A percentile compares a stretch with the other conserved stretches of the same genome.
phyloP scores from a whole-genome alignment of 768 basidiomycete genomes.

The Naganishia friedmannii region DNA sequence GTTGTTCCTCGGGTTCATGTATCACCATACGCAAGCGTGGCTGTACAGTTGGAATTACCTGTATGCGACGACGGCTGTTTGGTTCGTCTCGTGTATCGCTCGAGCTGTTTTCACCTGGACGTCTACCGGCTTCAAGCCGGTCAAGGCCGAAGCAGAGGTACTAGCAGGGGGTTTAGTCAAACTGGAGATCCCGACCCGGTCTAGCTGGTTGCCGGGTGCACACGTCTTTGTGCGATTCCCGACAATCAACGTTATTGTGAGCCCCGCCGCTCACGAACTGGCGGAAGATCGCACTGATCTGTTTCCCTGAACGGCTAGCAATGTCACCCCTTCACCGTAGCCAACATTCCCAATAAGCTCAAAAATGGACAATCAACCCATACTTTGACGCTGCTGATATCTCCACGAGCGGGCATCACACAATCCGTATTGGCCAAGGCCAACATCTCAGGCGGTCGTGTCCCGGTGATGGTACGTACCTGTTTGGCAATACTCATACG shows the following conservation, averaged over 20 bases:
- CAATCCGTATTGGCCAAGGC: neutral
- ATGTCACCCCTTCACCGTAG: conserved; percentile 24
- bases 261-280: neutral
- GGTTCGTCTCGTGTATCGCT: conserved; percentile 7
- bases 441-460: neutral
- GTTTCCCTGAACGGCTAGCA: neutral
- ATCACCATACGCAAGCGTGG: conserved; percentile 41
- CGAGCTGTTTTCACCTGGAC: conserved; percentile 12
- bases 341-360: neutral
- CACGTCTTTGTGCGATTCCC: conserved; percentile 28
- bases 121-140: conserved; percentile 8
- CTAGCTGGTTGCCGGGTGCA: conserved; percentile 15
- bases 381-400: conserved; percentile 10
- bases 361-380: neutral
- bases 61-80: conserved; percentile 35
- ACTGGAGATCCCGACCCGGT: conserved; percentile 16
- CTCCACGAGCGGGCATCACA: conserved; percentile 15
- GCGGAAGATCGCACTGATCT: too few species aligned
- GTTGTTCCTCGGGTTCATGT: conserved; percentile 44
- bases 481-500: neutral
- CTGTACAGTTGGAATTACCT: conserved; percentile 38
- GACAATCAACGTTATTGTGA: conserved; percentile 19
- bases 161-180: neutral
- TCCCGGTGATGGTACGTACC: conserved; percentile 19
- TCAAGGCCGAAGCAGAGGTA: conserved; percentile 18